Base-by-base conservation (phyloP, 768 basidiomycete genomes). In the Roridomyces roridus region DNA sequence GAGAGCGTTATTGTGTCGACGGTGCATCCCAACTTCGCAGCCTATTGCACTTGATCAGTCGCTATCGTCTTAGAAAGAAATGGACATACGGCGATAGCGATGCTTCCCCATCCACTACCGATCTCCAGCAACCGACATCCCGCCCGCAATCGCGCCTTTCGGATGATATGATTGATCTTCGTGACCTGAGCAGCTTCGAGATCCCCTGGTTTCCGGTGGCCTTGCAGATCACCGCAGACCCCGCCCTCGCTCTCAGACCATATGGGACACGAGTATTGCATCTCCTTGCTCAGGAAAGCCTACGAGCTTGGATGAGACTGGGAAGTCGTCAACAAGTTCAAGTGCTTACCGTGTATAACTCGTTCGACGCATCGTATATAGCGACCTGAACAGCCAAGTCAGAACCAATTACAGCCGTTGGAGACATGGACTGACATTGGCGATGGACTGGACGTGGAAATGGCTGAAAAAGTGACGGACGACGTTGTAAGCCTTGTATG, bases 201-300 rank as follows among this genome's bases (percentile, higher is more conserved):
- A 55, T 66, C 67, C 15, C 61, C 55, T 24, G 68, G 55, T 25
- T 62, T 65, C 18, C 68, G 70, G n/a, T 69, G 67, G 18, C 56
- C 52, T 15, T 51, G 50, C 46, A 82, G 61, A 60, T 82, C 80
- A 0, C 77, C 80, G 25, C 74, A 67, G 20, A 85, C 69, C 39
- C 85, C 86, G 26, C 77, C 80, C 64, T 87, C 85, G 5, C 78
- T 74, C n/a, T 80, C 76, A 23, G 72, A 70, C 78, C 83, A 88
- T 51, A 88, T 72, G 6, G 78, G 86, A 60, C 84, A 85, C 0
- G 85, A 86, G 65, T 87, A 88, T 72, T 84, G 87, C 86, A 88
- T 88, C 65, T 87, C 86, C 31, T 75, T 71, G 47, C 80, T 82
- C 17, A 85, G 70, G 72, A 85, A 80, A 23, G 80, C 74, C 81